These are phyloP conservation scores for Leishmania gerbilli DNA, from an alignment of 208 protist species.

Conservation along the genomic window DNA sequence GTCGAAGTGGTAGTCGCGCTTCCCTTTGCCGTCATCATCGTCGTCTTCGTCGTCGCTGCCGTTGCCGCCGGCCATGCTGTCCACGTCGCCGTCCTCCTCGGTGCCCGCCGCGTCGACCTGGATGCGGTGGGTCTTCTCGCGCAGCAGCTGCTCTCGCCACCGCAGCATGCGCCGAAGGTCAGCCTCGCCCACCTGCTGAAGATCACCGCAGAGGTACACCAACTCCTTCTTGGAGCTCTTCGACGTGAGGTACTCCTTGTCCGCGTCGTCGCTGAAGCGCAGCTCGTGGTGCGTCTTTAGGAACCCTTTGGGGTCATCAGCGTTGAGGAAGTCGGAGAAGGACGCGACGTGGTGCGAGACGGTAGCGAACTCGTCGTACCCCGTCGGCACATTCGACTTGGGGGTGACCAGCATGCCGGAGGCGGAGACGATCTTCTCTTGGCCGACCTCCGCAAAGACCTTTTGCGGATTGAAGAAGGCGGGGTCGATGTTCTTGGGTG, in stretches of 20 bases:
- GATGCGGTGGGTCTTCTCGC: conserved; percentile 48
- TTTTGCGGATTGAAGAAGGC: conserved; percentile 95
- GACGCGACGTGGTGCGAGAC: conserved; percentile 70
- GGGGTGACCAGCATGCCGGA: conserved; percentile 72
- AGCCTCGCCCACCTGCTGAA: conserved; percentile 94
- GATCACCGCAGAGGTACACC: conserved; percentile 88
- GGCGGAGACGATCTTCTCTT: conserved; percentile 84
- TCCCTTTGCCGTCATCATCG: conserved; percentile 32
- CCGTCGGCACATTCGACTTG: conserved; percentile 74
- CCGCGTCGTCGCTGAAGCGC: conserved; percentile 84
- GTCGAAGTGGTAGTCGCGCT: conserved; percentile 54
- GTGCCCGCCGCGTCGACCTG: conserved; percentile 18
- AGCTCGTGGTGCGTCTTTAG: conserved; percentile 90
- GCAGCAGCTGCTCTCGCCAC: conserved; percentile 92
- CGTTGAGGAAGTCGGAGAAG: conserved; percentile 92
- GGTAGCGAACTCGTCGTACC: conserved; percentile 94
- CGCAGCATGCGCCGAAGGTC: conserved; percentile 94
- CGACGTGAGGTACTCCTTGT: conserved; percentile 75
- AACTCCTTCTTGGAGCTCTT: conserved; percentile 94
- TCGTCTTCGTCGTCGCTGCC: conserved; percentile 23
- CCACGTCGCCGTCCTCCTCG: conserved; percentile 29
- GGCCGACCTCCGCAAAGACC: conserved; percentile 95
- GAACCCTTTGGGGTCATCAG: conserved; percentile 88
- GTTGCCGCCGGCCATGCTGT: conserved; percentile 34
- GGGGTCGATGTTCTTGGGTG: conserved; percentile 96